Percentiles rank a stretch among this genome's conserved stretches.
phyloP scores from a whole-genome alignment of 2,329 filamentous ascomycete genomes.

The Alternaria gansuensis region DNA sequence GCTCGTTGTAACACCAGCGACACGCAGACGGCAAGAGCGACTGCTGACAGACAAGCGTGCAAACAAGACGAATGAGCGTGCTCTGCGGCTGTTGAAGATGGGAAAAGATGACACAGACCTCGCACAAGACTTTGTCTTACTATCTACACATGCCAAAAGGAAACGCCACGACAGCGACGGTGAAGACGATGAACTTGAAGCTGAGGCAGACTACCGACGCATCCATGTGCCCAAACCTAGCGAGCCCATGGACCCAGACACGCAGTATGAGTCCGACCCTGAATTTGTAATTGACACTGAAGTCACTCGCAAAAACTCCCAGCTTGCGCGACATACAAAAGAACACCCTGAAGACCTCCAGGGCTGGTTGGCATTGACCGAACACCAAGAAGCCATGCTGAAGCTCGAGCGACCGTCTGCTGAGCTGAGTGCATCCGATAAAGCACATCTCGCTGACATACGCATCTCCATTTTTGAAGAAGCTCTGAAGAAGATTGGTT shows the following conservation, averaged over 20 bases:
- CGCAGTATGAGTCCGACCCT: slow-evolving; percentile 45
- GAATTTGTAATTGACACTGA: slow-evolving; percentile 33
- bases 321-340: slow-evolving; percentile 71
- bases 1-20: slow-evolving; percentile 47
- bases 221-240: slow-evolving; percentile 39
- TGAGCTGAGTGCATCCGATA: slow-evolving; percentile 67
- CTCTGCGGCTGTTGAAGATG: slow-evolving; percentile 38
- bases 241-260: slow-evolving; percentile 49
- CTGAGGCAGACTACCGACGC: slow-evolving; percentile 50
- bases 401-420: slow-evolving; percentile 56
- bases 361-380: slow-evolving; percentile 80
- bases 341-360: slow-evolving; percentile 72
- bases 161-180: slow-evolving; percentile 34
- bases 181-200: slow-evolving; percentile 13
- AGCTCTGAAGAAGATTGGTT: slow-evolving; percentile 68
- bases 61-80: slow-evolving; percentile 37
- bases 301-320: slow-evolving; percentile 63
- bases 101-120: slow-evolving; percentile 9
- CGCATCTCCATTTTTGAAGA: slow-evolving; percentile 82
- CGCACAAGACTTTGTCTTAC: slow-evolving; percentile 43
- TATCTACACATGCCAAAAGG: slow-evolving; percentile 35
- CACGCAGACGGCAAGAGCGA: slow-evolving; percentile 58
- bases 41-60: slow-evolving; percentile 52
- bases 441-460: slow-evolving; percentile 76
- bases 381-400: slow-evolving; percentile 77